Conservation (phyloP, 805 yeast genomes). For the Candida coquimbonensis region DNA sequence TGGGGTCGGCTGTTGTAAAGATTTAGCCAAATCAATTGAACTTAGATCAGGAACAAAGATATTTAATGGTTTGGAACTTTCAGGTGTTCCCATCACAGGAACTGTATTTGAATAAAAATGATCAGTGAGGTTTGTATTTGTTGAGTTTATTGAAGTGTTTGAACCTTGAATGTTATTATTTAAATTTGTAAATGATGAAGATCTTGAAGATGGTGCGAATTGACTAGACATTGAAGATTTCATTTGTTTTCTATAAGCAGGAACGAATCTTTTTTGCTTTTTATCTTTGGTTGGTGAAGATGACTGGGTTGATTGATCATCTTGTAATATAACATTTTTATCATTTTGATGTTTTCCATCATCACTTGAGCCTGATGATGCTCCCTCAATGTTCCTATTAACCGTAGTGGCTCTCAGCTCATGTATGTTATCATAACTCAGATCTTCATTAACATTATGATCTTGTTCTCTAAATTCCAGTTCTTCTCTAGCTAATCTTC, state of each 20-base stretch:
- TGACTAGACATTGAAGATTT: constrained; percentile 19
- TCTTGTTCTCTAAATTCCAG: constrained; percentile 23
- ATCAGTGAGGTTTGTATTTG: constrained; percentile 21
- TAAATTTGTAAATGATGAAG: constrained; percentile 17
- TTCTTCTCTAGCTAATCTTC: constrained; percentile 32
- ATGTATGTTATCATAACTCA: constrained; percentile 25
- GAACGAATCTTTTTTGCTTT: constrained; percentile 24
- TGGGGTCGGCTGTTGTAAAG: constrained; percentile 22
- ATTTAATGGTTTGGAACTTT: constrained; percentile 1
- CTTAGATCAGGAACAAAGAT: constrained; percentile 7
- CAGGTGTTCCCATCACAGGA: constrained; percentile 16
- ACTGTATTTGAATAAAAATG: constrained; percentile 21
- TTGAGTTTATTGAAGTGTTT: constrained; percentile 18
- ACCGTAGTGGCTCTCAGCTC: constrained; percentile 14
- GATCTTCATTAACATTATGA: constrained; percentile 31
- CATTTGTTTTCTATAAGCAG: constrained; percentile 32
- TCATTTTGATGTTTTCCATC: constrained; percentile 3
- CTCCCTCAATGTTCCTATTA: constrained; percentile 1
- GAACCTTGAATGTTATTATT: constrained; percentile 16
- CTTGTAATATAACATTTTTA: background rate
- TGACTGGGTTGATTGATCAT: background rate
- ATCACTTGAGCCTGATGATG: constrained; percentile 6
- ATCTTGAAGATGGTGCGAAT: constrained; percentile 16
- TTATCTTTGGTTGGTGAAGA: constrained; percentile 4
- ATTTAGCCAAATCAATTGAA: constrained; percentile 18